Percentiles rank a stretch among this genome's conserved stretches.
Conservation (phyloP, 257 asterid genomes). For the Solanum chaucha region DNA sequence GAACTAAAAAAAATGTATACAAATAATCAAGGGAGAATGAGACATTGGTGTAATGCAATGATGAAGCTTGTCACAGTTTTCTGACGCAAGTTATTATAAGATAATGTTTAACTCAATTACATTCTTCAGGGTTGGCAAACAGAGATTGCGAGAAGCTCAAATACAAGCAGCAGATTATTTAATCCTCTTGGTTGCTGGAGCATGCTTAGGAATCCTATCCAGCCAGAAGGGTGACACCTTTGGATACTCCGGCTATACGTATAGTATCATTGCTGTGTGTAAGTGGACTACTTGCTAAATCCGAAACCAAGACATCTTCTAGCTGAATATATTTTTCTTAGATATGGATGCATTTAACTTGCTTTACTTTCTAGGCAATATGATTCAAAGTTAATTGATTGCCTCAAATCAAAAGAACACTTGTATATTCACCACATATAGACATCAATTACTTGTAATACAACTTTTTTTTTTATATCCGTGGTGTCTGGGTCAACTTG, state of each 20-base stretch:
- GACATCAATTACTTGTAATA: not conserved
- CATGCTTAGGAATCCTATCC: constrained; percentile 87
- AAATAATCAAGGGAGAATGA: not conserved
- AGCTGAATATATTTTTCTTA: not conserved
- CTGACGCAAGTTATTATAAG: not conserved
- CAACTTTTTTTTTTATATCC: not conserved
- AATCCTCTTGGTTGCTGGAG: constrained; percentile 94
- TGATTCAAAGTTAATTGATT: not conserved
- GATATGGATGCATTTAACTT: not conserved
- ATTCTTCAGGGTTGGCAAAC: constrained; percentile 61
- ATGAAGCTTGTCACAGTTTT: not conserved
- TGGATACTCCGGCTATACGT: constrained; percentile 78
- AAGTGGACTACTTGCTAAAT: constrained; percentile 25
- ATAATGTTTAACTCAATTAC: not conserved
- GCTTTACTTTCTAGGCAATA: not conserved
- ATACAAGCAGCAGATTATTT: constrained; percentile 87
- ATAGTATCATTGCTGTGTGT: constrained; percentile 87
- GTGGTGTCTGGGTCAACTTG: not conserved
- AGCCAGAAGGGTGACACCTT: constrained; percentile 84
- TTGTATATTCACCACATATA: not conserved
- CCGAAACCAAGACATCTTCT: not conserved
- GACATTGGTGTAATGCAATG: not conserved
- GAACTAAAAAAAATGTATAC: not conserved
- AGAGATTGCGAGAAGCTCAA: constrained; percentile 87
- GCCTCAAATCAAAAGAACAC: not conserved